Evolutionary conservation across 2,329 filamentous ascomycete species (phyloP).

Genomic region (Xylariaceae sp.): DNA sequence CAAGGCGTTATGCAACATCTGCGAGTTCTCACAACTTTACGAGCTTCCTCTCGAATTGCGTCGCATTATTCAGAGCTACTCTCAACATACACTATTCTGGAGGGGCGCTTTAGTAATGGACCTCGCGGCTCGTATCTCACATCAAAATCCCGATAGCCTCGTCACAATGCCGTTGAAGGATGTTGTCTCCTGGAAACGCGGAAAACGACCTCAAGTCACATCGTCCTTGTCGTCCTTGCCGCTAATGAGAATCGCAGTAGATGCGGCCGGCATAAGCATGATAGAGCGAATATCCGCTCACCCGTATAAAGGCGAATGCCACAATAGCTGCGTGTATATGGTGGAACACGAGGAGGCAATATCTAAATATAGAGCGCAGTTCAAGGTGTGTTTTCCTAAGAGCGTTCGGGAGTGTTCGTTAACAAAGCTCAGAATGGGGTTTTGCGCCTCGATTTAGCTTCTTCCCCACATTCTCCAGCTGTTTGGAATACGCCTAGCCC

Average conservation of each 20-base stretch:
- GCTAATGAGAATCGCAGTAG: slow-evolving; percentile 3
- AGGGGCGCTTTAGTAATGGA: slow-evolving; percentile 2
- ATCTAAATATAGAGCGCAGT: slow-evolving; percentile 2
- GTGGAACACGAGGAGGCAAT: slow-evolving; percentile 5
- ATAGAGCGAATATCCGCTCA: slow-evolving; percentile 6
- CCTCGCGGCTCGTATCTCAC: slow-evolving; percentile 6
- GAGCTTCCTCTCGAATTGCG: slow-evolving; percentile 7
- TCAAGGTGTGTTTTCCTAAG: slow-evolving; percentile 1
- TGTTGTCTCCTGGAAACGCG: slow-evolving; percentile 6
- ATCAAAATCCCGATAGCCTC: slow-evolving; percentile 1
- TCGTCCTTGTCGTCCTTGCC: neutral
- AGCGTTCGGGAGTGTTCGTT: neutral
- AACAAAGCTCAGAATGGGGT: slow-evolving; percentile 3
- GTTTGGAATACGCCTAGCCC: slow-evolving; percentile 12
- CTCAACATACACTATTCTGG: slow-evolving; percentile 9
- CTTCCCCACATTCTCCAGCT: neutral
- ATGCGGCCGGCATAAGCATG: slow-evolving; percentile 5
- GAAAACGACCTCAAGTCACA: neutral
- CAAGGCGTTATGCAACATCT: slow-evolving; percentile 3
- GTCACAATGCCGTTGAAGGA: slow-evolving; percentile 2
- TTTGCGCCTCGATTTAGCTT: slow-evolving; percentile 5
- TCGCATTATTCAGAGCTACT: slow-evolving; percentile 11
- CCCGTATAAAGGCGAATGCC: slow-evolving; percentile 3
- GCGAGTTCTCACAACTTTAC: slow-evolving; percentile 3
- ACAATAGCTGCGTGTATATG: slow-evolving; percentile 4